These are phyloP conservation scores for Conticribra guillardii DNA, from an alignment of 108 stramenopile genomes.

Conservation along the genomic window DNA sequence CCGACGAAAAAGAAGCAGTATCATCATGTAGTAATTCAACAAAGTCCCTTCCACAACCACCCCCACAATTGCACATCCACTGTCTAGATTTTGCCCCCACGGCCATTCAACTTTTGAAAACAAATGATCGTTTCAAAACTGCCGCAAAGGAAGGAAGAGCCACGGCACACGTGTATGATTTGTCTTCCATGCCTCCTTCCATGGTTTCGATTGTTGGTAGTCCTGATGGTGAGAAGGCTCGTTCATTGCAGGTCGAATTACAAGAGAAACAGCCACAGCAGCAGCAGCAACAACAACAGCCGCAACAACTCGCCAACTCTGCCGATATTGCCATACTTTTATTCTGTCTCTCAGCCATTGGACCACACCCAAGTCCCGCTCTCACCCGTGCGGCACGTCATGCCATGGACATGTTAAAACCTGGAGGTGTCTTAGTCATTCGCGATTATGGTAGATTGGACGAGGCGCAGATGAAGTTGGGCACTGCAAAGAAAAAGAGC, in stretches of 20 bases:
- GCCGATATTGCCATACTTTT: conserved; percentile 72
- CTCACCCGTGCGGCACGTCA: conserved; percentile 35
- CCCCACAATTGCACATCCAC: conserved; percentile 31
- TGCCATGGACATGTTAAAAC: conserved; percentile 42
- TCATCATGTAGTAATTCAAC: not conserved
- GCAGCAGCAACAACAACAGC: not conserved
- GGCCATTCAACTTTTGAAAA: conserved; percentile 62
- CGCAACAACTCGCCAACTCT: conserved; percentile 42
- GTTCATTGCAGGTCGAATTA: not conserved
- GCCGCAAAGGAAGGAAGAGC: conserved; percentile 41
- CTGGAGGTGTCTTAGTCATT: conserved; percentile 53
- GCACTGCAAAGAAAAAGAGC: no score
- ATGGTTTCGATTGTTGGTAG: conserved; percentile 24
- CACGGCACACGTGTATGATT: conserved; percentile 58
- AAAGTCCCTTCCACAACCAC: not conserved
- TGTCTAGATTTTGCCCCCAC: conserved; percentile 67
- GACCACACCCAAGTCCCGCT: conserved; percentile 47
- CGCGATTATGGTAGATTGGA: conserved; percentile 67
- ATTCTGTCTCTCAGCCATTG: conserved; percentile 86
- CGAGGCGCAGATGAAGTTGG: conserved; percentile 54
- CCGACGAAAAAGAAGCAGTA: not conserved
- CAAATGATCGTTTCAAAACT: conserved; percentile 62
- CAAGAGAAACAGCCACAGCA: not conserved
- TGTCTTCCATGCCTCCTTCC: conserved; percentile 49
- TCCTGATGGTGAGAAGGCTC: no score